Evolutionary conservation across 345 rosid species (phyloP).

Genomic region (Sonneratia caseolaris): DNA sequence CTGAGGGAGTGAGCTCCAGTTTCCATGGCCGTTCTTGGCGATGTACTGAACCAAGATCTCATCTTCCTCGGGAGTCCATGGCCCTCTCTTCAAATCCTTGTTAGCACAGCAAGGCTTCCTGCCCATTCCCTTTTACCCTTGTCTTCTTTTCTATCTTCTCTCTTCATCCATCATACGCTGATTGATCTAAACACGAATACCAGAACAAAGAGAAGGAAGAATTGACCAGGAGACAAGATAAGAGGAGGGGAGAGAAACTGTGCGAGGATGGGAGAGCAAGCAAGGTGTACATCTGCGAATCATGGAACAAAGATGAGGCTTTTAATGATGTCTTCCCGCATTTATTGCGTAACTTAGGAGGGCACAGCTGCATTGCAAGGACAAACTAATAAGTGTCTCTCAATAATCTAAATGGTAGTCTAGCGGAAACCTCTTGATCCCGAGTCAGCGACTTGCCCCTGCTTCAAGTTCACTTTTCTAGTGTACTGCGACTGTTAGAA

Average conservation of each 20-base stretch:
- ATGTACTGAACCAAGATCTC: slow-evolving; percentile 63
- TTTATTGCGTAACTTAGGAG: neutral
- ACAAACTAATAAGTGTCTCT: neutral
- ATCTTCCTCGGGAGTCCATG: slow-evolving; percentile 96
- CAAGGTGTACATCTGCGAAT: neutral
- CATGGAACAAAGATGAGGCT: slow-evolving; percentile 7
- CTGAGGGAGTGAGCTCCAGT: slow-evolving; percentile 88
- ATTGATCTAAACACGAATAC: neutral
- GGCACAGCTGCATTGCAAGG: neutral
- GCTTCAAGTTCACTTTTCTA: too few relatives aligned
- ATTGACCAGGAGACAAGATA: neutral
- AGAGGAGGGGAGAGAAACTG: neutral
- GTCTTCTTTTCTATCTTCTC: neutral
- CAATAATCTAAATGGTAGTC: neutral
- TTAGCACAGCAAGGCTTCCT: slow-evolving; percentile 84
- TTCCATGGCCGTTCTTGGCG: slow-evolving; percentile 77
- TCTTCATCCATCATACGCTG: neutral
- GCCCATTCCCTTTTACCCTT: slow-evolving; percentile 40
- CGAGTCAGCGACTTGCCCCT: too few relatives aligned
- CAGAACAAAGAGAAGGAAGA: neutral
- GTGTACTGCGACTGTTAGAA: too few relatives aligned
- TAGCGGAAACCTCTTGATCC: too few relatives aligned
- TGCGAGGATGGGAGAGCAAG: neutral
- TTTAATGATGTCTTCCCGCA: neutral
- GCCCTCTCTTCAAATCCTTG: slow-evolving; percentile 88